Percentiles rank a stretch among this genome's conserved stretches.
Conservation (phyloP, 1,284 basidiomycete genomes). For the Cutaneotrichosporon daszewskae region DNA sequence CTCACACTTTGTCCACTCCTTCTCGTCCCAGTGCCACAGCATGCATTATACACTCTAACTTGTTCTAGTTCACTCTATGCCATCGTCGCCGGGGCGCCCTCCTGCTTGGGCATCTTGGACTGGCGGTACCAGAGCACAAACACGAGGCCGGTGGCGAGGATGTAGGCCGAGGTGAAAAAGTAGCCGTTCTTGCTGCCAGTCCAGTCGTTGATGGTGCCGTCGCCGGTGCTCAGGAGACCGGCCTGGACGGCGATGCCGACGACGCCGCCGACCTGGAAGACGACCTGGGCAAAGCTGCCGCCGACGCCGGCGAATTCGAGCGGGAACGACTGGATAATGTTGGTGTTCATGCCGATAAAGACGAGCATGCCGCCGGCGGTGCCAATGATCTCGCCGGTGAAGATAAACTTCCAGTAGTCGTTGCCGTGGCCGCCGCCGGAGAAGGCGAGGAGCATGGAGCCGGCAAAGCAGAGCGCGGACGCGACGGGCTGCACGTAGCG, state of each 20-base stretch:
- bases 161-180: conserved; percentile 36
- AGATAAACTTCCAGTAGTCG: conserved; percentile 43
- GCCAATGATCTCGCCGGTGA: conserved; percentile 39
- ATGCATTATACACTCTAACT: neutral
- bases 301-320: conserved; percentile 37
- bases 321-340: conserved; percentile 37
- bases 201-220: conserved; percentile 34
- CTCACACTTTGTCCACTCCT: no score
- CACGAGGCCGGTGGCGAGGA: conserved; percentile 31
- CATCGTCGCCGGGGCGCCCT: neutral
- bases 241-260: conserved; percentile 42
- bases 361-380: conserved; percentile 39
- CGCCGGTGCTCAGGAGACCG: conserved; percentile 31
- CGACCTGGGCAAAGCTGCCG: conserved; percentile 38
- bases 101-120: conserved; percentile 18
- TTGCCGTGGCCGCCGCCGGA: conserved; percentile 32
- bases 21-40: no score
- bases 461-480: conserved; percentile 30
- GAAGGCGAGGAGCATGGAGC: conserved; percentile 41
- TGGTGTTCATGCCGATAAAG: conserved; percentile 42
- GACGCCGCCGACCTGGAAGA: conserved; percentile 45
- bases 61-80: neutral
- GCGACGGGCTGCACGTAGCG: conserved; percentile 35
- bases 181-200: conserved; percentile 34
- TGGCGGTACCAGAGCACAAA: conserved; percentile 37